phyloP scores from a whole-genome alignment of 352 stramenopile genomes.

The Plasmopara muralis region DNA sequence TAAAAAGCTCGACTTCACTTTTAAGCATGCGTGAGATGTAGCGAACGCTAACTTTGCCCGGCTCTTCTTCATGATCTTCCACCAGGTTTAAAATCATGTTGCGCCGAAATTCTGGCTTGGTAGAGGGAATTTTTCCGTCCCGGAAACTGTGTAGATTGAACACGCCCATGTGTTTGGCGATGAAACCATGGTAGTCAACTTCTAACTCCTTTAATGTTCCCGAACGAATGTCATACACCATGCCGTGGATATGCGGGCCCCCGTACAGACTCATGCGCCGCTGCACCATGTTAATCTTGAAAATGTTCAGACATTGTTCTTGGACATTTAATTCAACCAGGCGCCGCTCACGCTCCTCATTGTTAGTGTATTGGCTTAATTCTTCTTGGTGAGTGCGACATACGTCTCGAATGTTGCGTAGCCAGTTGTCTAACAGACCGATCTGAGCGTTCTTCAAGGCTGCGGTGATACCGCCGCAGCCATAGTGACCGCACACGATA shows the following conservation, averaged over 20 bases:
- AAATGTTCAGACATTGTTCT: conserved; percentile 81
- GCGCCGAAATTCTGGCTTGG: conserved; percentile 38
- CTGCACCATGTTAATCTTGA: conserved; percentile 83
- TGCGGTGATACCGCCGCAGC: conserved; percentile 80
- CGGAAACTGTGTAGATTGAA: conserved; percentile 53
- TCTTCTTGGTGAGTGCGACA: conserved; percentile 26
- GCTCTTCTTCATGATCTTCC: conserved; percentile 55
- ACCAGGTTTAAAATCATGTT: conserved; percentile 54
- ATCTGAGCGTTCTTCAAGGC: conserved; percentile 70
- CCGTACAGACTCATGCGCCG: conserved; percentile 54
- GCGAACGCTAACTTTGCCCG: conserved; percentile 35
- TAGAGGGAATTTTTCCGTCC: conserved; percentile 44
- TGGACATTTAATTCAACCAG: conserved; percentile 81
- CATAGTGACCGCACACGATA: conserved; percentile 88
- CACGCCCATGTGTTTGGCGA: conserved; percentile 39
- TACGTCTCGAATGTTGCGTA: conserved; percentile 85
- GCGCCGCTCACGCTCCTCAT: conserved; percentile 28
- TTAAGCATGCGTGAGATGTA: conserved; percentile 58
- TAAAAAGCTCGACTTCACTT: conserved; percentile 48
- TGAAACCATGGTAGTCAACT: conserved; percentile 41
- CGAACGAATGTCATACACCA: conserved; percentile 66
- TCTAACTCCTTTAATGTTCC: conserved; percentile 57
- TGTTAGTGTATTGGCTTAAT: conserved; percentile 12
- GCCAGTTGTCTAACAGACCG: conserved; percentile 86
- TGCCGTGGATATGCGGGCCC: conserved; percentile 60